phyloP scores from a whole-genome alignment of 2,329 filamentous ascomycete genomes.

The Aspergillus flavus region DNA sequence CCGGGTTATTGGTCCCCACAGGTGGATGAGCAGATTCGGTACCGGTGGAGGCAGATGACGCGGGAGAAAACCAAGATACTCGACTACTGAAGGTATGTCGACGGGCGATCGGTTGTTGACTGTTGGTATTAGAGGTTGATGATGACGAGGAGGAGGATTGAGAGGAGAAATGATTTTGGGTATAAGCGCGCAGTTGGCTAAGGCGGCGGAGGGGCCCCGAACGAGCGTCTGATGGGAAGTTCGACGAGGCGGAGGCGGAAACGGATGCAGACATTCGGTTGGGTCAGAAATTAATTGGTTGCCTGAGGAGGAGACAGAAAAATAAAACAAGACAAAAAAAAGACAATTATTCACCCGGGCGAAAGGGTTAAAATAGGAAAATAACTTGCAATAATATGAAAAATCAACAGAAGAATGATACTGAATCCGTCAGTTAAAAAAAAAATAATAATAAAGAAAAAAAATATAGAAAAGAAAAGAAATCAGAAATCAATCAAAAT shows the following conservation, averaged over 20 bases:
- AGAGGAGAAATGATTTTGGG: constrained; percentile 33
- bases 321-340: background rate
- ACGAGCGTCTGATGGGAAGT: constrained; percentile 35
- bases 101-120: constrained; percentile 32
- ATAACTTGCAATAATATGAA: background rate
- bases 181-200: constrained; percentile 45
- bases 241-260: constrained; percentile 38
- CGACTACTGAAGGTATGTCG: constrained; percentile 41
- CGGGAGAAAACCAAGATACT: constrained; percentile 38
- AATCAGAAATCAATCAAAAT: background rate
- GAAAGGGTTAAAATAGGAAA: background rate
- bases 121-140: constrained; percentile 21
- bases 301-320: background rate
- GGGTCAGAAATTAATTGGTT: background rate
- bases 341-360: background rate
- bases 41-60: constrained; percentile 25
- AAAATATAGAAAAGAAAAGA: background rate
- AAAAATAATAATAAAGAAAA: background rate
- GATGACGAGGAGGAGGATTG: constrained; percentile 25
- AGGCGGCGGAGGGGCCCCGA: constrained; percentile 42
- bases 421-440: background rate
- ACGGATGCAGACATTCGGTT: constrained; percentile 35
- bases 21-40: constrained; percentile 28
- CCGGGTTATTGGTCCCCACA: constrained; percentile 23
- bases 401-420: background rate